Conservation (phyloP, 371 early-diverging fungal species). For the Saksenaea vasiformis region DNA sequence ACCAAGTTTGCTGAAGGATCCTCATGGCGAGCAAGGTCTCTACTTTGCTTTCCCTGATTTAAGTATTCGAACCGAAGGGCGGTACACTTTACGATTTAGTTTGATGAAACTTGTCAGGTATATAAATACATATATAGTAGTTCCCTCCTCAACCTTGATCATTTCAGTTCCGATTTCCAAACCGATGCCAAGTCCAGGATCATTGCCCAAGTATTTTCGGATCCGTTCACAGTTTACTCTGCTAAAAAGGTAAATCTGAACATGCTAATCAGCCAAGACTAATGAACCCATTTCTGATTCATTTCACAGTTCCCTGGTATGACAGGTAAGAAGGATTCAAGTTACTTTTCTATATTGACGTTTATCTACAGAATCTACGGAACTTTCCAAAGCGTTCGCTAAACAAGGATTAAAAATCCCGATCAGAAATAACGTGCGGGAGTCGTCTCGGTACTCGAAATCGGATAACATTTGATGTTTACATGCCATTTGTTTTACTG, state of each 20-base stretch:
- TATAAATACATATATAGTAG: neutral
- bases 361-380: slow-evolving; percentile 76
- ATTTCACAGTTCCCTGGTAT: slow-evolving; percentile 57
- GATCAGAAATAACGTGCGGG: slow-evolving; percentile 76
- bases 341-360: slow-evolving; percentile 8
- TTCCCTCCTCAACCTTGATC: neutral
- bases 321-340: slow-evolving; percentile 45
- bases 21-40: slow-evolving; percentile 73
- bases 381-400: slow-evolving; percentile 85
- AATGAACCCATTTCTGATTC: neutral
- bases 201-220: slow-evolving; percentile 60
- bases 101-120: slow-evolving; percentile 53
- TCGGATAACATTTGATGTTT: neutral
- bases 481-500: neutral
- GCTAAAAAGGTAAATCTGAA: slow-evolving; percentile 51
- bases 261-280: neutral
- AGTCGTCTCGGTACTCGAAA: neutral
- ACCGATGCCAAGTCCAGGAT: slow-evolving; percentile 57
- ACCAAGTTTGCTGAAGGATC: slow-evolving; percentile 61
- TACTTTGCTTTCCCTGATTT: slow-evolving; percentile 94
- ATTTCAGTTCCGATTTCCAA: slow-evolving; percentile 51
- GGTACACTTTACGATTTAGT: slow-evolving; percentile 79
- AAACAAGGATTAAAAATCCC: slow-evolving; percentile 93
- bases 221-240: slow-evolving; percentile 62
- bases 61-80: slow-evolving; percentile 86